A percentile compares a stretch with the other conserved stretches of the same genome.
Evolutionary conservation across 306 rosid species (phyloP).

Genomic region (Phaseolus lunatus): DNA sequence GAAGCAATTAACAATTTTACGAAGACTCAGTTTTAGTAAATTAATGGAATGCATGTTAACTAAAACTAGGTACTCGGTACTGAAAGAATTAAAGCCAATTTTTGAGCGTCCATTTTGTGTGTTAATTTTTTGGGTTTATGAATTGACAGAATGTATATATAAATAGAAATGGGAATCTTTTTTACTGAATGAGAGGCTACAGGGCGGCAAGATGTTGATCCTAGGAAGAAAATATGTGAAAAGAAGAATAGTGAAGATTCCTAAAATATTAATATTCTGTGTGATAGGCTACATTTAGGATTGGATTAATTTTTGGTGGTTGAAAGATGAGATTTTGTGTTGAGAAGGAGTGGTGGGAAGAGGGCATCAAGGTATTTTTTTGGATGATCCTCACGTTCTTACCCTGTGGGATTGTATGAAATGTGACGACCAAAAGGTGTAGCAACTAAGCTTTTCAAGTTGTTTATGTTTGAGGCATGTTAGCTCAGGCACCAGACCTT

Average conservation of each 20-base stretch:
- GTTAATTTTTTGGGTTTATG: background rate
- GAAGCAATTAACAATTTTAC: conserved; percentile 45
- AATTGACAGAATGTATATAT: conserved; percentile 20
- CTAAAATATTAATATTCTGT: conserved; percentile 30
- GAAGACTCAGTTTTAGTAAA: conserved; percentile 47
- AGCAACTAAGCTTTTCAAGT: conserved; percentile 50
- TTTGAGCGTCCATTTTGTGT: conserved; percentile 3
- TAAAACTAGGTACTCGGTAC: background rate
- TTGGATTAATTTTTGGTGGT: background rate
- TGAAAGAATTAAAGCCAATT: conserved; percentile 13
- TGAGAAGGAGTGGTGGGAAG: conserved; percentile 53
- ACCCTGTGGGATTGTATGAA: conserved; percentile 38
- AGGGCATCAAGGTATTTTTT: conserved; percentile 45
- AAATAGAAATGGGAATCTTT: conserved; percentile 33
- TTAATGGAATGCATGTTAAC: background rate
- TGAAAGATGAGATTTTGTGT: background rate
- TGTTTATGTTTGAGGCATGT: conserved; percentile 65
- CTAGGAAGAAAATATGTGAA: conserved; percentile 43
- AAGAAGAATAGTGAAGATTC: conserved; percentile 57
- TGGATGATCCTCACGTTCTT: conserved; percentile 43
- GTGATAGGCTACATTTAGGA: conserved; percentile 45
- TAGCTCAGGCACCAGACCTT: conserved; percentile 29
- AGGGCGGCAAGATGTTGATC: conserved; percentile 43
- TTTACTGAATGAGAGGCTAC: conserved; percentile 53
- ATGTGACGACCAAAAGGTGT: conserved; percentile 55